Evolutionary conservation across 2,329 filamentous ascomycete species (phyloP), one percentile per base, ranked within the genome.

Genomic region (Fusarium cyanostomum): DNA sequence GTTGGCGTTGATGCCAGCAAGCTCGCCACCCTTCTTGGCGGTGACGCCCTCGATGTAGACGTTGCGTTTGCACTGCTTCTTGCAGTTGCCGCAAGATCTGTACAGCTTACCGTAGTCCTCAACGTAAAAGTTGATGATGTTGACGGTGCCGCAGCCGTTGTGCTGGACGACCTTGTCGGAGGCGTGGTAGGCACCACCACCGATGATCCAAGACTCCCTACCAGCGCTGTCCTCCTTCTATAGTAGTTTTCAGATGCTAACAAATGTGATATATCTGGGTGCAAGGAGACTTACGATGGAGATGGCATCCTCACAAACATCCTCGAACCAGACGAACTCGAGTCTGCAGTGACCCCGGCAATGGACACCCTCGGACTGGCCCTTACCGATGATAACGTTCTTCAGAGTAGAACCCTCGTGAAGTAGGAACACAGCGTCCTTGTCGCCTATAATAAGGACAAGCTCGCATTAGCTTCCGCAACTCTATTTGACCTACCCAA

Each of bases 371-470:
- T 82, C 82, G 24, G 78, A 75, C 58, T 83, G 76, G 58, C 80
- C 77, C 15, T 75, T 75, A 12, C 83, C 81, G 54, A 84, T 84
- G 68, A 84, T 82, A 68, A 81, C 81, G 66, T 84, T 84, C 60
- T 75, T 78, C 24, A 85, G 70, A 13, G 77, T 81, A 31, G 78
- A 82, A 38, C 82, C 82, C 49, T 79, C 75, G 68, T 79, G 74
- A 52, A 86, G 74, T 56, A 81, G 75, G 77, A 85, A 85, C 65
- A 85, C 81, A 38, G 82, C 79, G 50, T 64, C 66, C n/a, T 52
- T 51, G 9, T 62, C 53, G 21, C 66, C 78, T 80, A 4, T 68
- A 48, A n/a, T 21, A 27, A 13, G 12, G n/a, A n/a, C 10, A 35
- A 31, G 21, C 21, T 21, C 18, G 12, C 8, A 44, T 52, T 12